These are phyloP conservation scores for Teratosphaeria nubilosa DNA, from an alignment of 2,329 filamentous ascomycete genomes.

Conservation along the genomic window DNA sequence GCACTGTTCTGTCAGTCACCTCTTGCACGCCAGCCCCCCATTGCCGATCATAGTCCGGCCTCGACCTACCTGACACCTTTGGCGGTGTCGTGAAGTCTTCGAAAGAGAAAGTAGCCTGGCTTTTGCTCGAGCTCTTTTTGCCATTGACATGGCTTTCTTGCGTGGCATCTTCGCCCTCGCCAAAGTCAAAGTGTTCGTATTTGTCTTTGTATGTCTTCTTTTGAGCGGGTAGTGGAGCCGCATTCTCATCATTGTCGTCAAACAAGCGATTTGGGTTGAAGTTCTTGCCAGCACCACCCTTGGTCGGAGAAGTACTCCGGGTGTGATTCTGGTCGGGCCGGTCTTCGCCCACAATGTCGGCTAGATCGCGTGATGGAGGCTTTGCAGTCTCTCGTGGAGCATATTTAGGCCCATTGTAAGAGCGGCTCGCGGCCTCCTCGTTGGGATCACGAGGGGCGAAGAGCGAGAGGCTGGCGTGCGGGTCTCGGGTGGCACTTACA, in stretches of 20 bases:
- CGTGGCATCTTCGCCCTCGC: conserved; percentile 46
- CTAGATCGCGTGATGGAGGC: conserved; percentile 55
- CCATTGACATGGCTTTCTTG: conserved; percentile 28
- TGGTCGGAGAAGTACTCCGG: conserved; percentile 10
- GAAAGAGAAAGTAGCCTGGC: conserved; percentile 74
- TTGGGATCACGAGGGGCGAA: conserved; percentile 60
- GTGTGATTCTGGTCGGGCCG: conserved; percentile 10
- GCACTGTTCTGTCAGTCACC: conserved; percentile 21
- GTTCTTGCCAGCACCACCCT: conserved; percentile 42
- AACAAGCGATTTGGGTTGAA: conserved; percentile 47
- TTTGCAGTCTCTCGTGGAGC: conserved; percentile 60
- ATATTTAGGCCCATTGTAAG: conserved; percentile 41
- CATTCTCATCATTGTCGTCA: conserved; percentile 39
- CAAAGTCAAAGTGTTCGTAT: conserved; percentile 78
- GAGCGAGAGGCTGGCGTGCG: conserved; percentile 60
- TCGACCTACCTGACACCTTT: conserved; percentile 57
- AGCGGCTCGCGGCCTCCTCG: conserved; percentile 38
- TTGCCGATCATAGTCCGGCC: conserved; percentile 62
- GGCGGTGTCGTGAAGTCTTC: conserved; percentile 77
- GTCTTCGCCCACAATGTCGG: conserved; percentile 54
- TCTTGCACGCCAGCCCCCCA: conserved; percentile 67
- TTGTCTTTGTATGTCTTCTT: conserved; percentile 63
- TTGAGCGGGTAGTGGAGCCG: conserved; percentile 16
- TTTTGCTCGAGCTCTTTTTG: conserved; percentile 37
- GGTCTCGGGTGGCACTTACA: conserved; percentile 31